Conservation (phyloP, 495 filamentous ascomycete genomes). For the Thozetella sp. region DNA sequence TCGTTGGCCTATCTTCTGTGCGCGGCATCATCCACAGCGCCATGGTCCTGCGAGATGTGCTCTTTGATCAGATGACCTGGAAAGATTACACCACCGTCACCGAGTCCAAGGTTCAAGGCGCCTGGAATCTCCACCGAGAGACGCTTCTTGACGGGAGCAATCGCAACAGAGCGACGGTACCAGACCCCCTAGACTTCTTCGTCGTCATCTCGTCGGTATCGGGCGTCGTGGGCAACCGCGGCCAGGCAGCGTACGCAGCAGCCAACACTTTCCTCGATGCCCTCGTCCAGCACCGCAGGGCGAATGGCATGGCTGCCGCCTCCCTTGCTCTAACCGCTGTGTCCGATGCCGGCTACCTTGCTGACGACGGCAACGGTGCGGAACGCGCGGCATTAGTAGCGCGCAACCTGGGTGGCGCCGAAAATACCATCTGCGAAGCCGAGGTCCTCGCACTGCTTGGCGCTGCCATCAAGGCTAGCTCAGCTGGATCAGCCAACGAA, state of each 20-base stretch:
- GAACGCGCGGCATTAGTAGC: conserved; percentile 48
- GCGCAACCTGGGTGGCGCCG: conserved; percentile 44
- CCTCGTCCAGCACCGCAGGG: conserved; percentile 46
- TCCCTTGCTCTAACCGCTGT: conserved; percentile 59
- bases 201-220: conserved; percentile 64
- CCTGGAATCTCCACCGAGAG: conserved; percentile 57
- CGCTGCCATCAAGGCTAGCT: conserved; percentile 43
- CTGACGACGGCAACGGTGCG: conserved; percentile 31
- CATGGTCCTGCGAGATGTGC: conserved; percentile 57
- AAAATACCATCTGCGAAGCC: conserved; percentile 48
- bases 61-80: conserved; percentile 57
- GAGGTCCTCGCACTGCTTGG: conserved; percentile 51
- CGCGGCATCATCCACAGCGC: conserved; percentile 50
- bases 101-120: conserved; percentile 56
- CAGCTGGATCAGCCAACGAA: conserved; percentile 39
- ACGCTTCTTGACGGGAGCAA: neutral
- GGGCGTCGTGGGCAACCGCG: conserved; percentile 59
- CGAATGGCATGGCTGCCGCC: conserved; percentile 45
- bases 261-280: conserved; percentile 65
- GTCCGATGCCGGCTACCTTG: conserved; percentile 57
- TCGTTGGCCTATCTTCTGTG: conserved; percentile 39
- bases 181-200: conserved; percentile 65
- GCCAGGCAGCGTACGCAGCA: conserved; percentile 66
- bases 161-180: conserved; percentile 29
- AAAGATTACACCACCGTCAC: conserved; percentile 50